Evolutionary conservation across 2,329 filamentous ascomycete species (phyloP).

Genomic region (Fusarium equiseti): DNA sequence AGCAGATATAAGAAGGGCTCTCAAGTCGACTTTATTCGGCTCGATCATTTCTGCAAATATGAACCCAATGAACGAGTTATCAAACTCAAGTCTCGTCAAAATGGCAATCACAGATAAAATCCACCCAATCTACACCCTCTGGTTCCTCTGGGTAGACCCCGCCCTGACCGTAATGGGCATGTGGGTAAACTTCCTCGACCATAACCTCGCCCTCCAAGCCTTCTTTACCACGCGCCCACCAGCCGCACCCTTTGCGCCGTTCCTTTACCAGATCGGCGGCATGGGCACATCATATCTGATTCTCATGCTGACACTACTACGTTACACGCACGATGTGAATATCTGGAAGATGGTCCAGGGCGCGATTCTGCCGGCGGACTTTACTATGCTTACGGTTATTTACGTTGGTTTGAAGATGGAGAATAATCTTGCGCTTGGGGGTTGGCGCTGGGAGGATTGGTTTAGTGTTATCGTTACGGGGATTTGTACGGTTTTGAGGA

Average conservation of each 20-base stretch:
- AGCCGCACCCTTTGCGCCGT: constrained; percentile 27
- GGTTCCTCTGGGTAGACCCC: constrained; percentile 45
- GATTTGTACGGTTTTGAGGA: constrained; percentile 29
- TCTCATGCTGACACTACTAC: constrained; percentile 19
- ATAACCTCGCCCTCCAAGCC: constrained; percentile 25
- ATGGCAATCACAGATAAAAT: constrained; percentile 30
- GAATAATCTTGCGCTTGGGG: constrained; percentile 5
- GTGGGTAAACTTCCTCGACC: constrained; percentile 36
- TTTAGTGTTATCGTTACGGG: constrained; percentile 18
- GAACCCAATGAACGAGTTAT: accelerated
- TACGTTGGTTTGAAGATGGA: constrained; percentile 30
- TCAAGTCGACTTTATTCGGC: too few species aligned
- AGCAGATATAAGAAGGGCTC: neutral
- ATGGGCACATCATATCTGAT: constrained; percentile 37
- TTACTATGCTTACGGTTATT: constrained; percentile 37
- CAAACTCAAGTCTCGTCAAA: neutral
- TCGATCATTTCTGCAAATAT: accelerated
- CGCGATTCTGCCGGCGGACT: constrained; percentile 36
- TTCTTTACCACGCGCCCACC: constrained; percentile 22
- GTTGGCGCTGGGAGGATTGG: constrained; percentile 39
- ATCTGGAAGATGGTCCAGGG: constrained; percentile 42
- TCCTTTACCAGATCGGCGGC: constrained; percentile 45
- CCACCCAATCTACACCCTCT: constrained; percentile 34
- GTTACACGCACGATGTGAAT: constrained; percentile 41
- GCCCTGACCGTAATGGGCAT: constrained; percentile 35